Percentiles rank a stretch among this genome's conserved stretches.
These are phyloP conservation scores for Candida sp. DNA, from an alignment of 1,139 yeast species.

Conservation along the genomic window DNA sequence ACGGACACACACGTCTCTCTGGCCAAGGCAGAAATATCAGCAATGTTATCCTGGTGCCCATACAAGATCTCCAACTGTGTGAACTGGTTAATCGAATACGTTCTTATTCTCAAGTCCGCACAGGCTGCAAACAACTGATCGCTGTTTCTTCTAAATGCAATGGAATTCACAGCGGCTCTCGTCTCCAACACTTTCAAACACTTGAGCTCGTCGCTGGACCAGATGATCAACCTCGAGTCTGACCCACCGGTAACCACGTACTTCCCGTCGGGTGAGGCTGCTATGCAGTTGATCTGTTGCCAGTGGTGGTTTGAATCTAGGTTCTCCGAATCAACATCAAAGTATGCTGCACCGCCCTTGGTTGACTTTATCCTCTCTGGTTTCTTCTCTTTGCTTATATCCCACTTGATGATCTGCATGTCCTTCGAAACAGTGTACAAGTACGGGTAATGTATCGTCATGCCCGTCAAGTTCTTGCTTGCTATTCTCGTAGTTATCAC, in stretches of 20 bases:
- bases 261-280: conserved; percentile 87
- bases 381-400: conserved; percentile 40
- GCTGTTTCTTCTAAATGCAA: conserved; percentile 78
- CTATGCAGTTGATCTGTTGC: conserved; percentile 77
- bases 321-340: conserved; percentile 35
- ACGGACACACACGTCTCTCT: conserved; percentile 95
- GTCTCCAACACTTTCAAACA: conserved; percentile 81
- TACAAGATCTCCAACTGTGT: conserved; percentile 89
- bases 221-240: conserved; percentile 79
- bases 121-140: conserved; percentile 94
- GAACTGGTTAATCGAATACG: conserved; percentile 83
- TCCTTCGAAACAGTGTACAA: conserved; percentile 89
- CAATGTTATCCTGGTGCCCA: conserved; percentile 93
- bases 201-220: conserved; percentile 82
- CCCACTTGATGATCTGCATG: conserved; percentile 80
- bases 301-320: conserved; percentile 65
- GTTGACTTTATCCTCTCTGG: conserved; percentile 69
- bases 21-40: conserved; percentile 77
- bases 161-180: conserved; percentile 71
- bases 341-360: conserved; percentile 61
- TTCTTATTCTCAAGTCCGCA: conserved; percentile 88
- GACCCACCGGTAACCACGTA: conserved; percentile 91
- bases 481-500: conserved; percentile 58
- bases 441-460: conserved; percentile 58
- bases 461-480: conserved; percentile 57